Evolutionary conservation across 306 rosid genomes (phyloP), one percentile per base, ranked within the genome.

Genomic region (Vachellia collinsii): DNA sequence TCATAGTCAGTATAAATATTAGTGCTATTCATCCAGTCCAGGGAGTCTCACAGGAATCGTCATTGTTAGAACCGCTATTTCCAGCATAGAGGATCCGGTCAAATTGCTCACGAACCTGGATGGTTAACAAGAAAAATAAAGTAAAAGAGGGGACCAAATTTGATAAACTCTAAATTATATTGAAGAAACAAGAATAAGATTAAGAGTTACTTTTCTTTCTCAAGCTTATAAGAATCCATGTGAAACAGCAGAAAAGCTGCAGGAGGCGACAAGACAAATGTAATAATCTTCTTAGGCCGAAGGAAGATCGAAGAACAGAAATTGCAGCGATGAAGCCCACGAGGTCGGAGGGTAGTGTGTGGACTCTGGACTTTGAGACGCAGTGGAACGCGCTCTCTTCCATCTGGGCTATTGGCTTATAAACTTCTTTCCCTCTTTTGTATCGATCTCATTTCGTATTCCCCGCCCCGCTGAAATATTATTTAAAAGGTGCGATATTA

Each of bases 171-270:
- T 8, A 53, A 19, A 63, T 16, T 4, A 74, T 12, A 39, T 3
- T 11, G 70, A 77, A 75, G 70, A 75, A 42, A 75, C 22, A 34
- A 39, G n/a, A 77, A 74, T 73, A 7, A 61, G 34, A 29, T 29
- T 29, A 29, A 2, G 37, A n/a, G 53, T 82, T 79, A 94, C 97
- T 91, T 85, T 87, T 95, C 96, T 86, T 90, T 95, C 83, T 91
- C 96, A 80, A 36, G 94, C 88, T 89, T 95, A 83, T 80, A 70
- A 66, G 88, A 79, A 83, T 91, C 97, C 99, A 94, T 93, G 58
- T 29, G 85, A 2, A 44, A 50, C 42, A 68, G 74, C 7, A 10
- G 68, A 68, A 58, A 13, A 6, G 3, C 25, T n/a, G n/a, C 47
- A 2, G 34, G 50, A 50, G 19, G 3, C 11, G 10, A 38, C 39